Conservation (phyloP, 2,329 filamentous ascomycete genomes). For the Fusarium concolor region DNA sequence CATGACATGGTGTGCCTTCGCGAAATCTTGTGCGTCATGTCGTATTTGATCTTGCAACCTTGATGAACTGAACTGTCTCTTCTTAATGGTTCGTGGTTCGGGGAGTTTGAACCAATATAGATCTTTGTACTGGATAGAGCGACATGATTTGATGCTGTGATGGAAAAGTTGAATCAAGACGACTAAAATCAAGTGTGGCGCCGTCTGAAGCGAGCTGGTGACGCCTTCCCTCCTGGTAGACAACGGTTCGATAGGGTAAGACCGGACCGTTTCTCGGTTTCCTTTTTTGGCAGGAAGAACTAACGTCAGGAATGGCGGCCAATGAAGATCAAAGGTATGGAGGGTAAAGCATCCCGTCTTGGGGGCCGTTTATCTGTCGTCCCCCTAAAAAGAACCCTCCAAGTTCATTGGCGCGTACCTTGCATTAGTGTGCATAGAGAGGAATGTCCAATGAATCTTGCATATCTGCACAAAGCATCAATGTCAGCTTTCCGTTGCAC, state of each 20-base stretch:
- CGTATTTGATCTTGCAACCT: not conserved
- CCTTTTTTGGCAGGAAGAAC: conserved; percentile 34
- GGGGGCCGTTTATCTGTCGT: conserved; percentile 37
- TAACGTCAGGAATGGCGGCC: conserved; percentile 14
- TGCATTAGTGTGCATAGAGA: conserved; percentile 42
- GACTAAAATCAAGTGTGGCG: conserved; percentile 13
- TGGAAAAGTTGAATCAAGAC: conserved; percentile 21
- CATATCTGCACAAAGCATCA: conserved; percentile 16
- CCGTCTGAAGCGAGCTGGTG: conserved; percentile 24
- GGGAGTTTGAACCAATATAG: not conserved
- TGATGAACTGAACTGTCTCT: not conserved
- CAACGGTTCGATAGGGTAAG: conserved; percentile 33
- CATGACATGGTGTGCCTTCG: conserved; percentile 2
- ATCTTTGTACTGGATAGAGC: not conserved
- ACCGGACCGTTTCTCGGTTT: conserved; percentile 35
- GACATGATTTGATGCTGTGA: conserved; percentile 16
- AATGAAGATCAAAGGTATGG: conserved; percentile 24
- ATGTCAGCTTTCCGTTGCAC: conserved; percentile 19
- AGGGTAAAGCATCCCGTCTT: conserved; percentile 32
- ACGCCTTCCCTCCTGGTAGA: conserved; percentile 27
- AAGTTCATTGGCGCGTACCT: conserved; percentile 42
- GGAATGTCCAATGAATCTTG: conserved; percentile 14
- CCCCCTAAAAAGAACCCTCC: conserved; percentile 21
- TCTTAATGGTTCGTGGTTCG: not conserved
- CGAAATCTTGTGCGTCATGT: conserved; percentile 8